phyloP scores from a whole-genome alignment of 208 protist species.

The Crithidia acanthocephali region DNA sequence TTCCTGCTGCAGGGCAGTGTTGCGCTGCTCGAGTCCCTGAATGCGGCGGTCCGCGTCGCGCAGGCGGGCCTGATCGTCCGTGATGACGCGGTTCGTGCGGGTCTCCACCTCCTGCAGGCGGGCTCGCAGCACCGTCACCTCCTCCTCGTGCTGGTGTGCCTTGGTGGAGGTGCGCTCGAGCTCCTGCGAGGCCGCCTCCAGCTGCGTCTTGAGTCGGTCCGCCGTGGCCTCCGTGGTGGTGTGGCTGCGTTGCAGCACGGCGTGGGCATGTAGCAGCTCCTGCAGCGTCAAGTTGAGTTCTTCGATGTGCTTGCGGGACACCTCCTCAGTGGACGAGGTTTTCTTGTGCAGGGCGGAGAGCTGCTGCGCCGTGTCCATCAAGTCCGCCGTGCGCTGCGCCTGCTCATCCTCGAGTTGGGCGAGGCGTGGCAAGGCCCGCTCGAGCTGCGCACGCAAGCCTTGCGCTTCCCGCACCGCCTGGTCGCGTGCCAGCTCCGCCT shows the following conservation, averaged over 20 bases:
- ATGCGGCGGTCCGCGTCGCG: constrained; percentile 42
- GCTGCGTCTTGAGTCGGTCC: constrained; percentile 46
- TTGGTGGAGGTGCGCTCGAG: constrained; percentile 30
- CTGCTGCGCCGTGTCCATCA: constrained; percentile 68
- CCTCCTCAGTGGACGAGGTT: constrained; percentile 43
- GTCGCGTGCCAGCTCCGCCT: constrained; percentile 29
- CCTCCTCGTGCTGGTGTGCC: constrained; percentile 34
- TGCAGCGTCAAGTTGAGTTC: constrained; percentile 46
- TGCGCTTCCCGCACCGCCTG: constrained; percentile 39
- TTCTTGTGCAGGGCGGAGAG: constrained; percentile 51
- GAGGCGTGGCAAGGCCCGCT: constrained; percentile 52
- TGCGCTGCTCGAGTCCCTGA: constrained; percentile 46
- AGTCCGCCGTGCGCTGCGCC: constrained; percentile 50
- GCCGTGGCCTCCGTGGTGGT: constrained; percentile 39
- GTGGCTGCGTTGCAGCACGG: constrained; percentile 44
- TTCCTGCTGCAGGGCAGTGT: constrained; percentile 59
- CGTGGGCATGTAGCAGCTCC: constrained; percentile 46
- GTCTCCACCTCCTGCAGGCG: constrained; percentile 50
- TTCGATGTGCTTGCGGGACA: constrained; percentile 52
- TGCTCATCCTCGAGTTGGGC: constrained; percentile 60
- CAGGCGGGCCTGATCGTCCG: constrained; percentile 35
- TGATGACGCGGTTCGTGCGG: constrained; percentile 33
- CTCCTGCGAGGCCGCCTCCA: constrained; percentile 40
- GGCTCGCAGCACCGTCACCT: constrained; percentile 27
- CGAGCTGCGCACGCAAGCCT: constrained; percentile 45